A percentile compares a stretch with the other conserved stretches of the same genome.
Evolutionary conservation across 1,284 basidiomycete species (phyloP).

Genomic region (Irpex sp.): DNA sequence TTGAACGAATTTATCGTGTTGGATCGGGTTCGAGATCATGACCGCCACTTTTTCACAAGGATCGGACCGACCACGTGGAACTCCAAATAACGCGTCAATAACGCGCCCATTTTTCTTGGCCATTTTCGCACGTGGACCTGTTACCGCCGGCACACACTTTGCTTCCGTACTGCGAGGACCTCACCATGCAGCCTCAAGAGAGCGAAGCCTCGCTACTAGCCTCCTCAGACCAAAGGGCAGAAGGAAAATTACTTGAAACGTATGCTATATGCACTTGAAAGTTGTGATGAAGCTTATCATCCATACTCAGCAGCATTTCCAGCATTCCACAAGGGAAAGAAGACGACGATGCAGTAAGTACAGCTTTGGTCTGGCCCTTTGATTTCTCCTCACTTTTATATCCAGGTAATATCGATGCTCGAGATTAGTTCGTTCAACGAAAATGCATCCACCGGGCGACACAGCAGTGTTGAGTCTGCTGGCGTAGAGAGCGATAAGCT

Average conservation of each 20-base stretch:
- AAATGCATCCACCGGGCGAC: no score
- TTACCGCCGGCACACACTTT: neutral
- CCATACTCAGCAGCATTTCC: neutral
- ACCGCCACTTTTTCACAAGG: neutral
- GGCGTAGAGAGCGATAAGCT: neutral
- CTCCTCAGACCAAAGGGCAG: neutral
- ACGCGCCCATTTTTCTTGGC: neutral
- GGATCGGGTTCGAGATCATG: neutral
- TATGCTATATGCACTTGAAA: neutral
- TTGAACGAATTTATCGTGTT: neutral
- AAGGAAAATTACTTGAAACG: no score
- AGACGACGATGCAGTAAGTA: neutral
- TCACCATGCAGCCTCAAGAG: neutral
- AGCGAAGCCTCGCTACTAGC: neutral
- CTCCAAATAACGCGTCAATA: conserved; percentile 13
- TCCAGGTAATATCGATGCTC: neutral
- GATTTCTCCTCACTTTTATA: neutral
- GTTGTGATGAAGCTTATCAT: neutral
- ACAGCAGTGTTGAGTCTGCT: neutral
- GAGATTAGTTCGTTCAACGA: neutral
- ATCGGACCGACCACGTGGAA: neutral
- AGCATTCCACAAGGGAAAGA: neutral
- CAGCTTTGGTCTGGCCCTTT: neutral
- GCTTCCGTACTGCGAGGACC: neutral
- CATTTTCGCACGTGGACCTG: neutral